These are phyloP conservation scores for Pistacia atlantica DNA, from an alignment of 345 rosid genomes.

Conservation along the genomic window DNA sequence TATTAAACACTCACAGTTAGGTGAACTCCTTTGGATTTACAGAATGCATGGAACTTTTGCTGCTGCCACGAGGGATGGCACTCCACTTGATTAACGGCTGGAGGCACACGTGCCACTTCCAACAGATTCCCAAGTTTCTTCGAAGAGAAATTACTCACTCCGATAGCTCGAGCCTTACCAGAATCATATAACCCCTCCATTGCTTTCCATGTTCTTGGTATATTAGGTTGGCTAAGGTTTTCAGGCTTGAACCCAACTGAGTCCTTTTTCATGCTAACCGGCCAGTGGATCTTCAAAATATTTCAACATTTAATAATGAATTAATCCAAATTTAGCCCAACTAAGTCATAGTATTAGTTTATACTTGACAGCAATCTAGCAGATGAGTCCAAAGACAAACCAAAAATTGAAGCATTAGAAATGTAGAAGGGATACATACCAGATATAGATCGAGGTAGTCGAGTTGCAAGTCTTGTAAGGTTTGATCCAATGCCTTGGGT, in stretches of 20 bases:
- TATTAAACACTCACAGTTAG: constrained; percentile 55
- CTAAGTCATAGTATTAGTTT: not conserved
- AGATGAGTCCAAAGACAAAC: not conserved
- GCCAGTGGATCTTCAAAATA: constrained; percentile 76
- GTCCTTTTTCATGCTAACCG: constrained; percentile 66
- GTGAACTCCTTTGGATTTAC: constrained; percentile 77
- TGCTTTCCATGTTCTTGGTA: constrained; percentile 71
- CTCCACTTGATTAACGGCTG: constrained; percentile 50
- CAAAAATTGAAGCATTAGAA: not conserved
- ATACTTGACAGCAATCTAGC: not conserved
- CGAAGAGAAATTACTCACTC: constrained; percentile 60
- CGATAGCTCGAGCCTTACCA: constrained; percentile 64
- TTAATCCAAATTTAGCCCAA: not conserved
- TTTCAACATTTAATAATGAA: not conserved
- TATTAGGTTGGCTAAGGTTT: constrained; percentile 54
- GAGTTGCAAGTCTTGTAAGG: constrained; percentile 51
- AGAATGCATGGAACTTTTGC: constrained; percentile 55
- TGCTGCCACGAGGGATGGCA: constrained; percentile 60
- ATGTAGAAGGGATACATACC: constrained; percentile 25
- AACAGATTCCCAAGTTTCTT: constrained; percentile 57
- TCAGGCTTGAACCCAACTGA: constrained; percentile 58
- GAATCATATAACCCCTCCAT: constrained; percentile 66
- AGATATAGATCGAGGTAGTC: constrained; percentile 59
- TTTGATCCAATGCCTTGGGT: constrained; percentile 42
- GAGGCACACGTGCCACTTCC: constrained; percentile 40